These are phyloP conservation scores for Calocera cornea DNA, from an alignment of 768 basidiomycete genomes.

Conservation along the genomic window DNA sequence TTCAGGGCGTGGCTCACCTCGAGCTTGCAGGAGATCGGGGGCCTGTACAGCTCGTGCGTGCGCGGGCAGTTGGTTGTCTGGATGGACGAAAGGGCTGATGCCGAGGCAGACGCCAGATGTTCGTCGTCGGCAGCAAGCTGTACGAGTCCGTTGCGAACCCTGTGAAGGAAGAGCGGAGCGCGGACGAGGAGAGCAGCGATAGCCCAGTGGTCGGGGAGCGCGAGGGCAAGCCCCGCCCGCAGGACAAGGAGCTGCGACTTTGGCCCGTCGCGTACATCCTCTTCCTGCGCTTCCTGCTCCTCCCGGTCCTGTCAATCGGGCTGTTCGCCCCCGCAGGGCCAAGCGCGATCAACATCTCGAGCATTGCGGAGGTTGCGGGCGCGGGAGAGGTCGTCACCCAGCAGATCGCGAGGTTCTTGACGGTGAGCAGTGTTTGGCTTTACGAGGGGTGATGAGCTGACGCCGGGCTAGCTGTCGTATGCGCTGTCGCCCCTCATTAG, in stretches of 20 bases:
- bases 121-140: constrained; percentile 3
- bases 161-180: neutral
- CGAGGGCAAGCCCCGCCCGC: neutral
- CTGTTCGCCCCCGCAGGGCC: constrained; percentile 2
- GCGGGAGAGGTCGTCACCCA: neutral
- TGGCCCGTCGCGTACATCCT: neutral
- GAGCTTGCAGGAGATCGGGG: constrained; percentile 1
- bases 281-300: neutral
- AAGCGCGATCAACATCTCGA: constrained; percentile 5
- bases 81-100: neutral
- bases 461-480: neutral
- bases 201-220: neutral
- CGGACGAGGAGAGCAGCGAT: neutral
- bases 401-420: constrained; percentile 5
- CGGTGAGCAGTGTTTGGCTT: neutral
- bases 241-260: no score
- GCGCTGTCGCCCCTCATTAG: neutral
- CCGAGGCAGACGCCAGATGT: neutral
- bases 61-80: neutral
- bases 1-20: constrained; percentile 1
- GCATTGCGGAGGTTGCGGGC: constrained; percentile 1
- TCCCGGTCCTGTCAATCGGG: neutral
- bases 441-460: neutral
- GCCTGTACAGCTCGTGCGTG: neutral
- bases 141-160: neutral